Conservation (phyloP, 345 rosid genomes). For the Clarkia xantiana region DNA sequence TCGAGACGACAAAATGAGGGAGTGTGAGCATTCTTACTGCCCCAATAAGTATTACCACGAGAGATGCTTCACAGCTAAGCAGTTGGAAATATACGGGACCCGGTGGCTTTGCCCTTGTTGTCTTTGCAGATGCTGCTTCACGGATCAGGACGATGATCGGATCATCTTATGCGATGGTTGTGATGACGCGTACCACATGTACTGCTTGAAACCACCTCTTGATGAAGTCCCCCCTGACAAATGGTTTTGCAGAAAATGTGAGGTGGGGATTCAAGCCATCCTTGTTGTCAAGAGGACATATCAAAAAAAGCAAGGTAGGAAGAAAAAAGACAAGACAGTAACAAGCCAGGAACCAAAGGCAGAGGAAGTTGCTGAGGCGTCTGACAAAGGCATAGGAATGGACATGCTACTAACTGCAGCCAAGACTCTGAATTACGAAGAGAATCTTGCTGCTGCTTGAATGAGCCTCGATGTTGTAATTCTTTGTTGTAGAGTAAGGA, state of each 20-base stretch:
- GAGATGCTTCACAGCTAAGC: constrained; percentile 62
- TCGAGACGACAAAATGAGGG: constrained; percentile 31
- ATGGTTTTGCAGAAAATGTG: constrained; percentile 79
- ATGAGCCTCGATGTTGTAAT: constrained; percentile 9
- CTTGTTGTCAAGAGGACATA: constrained; percentile 31
- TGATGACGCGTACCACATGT: constrained; percentile 80
- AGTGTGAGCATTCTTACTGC: constrained; percentile 54
- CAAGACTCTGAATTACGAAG: constrained; percentile 38
- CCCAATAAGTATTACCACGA: constrained; percentile 52
- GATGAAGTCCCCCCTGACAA: constrained; percentile 40
- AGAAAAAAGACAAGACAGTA: constrained; percentile 7
- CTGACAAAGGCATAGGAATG: constrained; percentile 39
- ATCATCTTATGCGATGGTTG: constrained; percentile 83
- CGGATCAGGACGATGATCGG: constrained; percentile 65
- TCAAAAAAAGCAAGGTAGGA: constrained; percentile 19
- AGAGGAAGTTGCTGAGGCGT: constrained; percentile 14
- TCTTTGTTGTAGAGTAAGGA: no score
- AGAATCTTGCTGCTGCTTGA: constrained; percentile 22
- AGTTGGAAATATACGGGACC: constrained; percentile 40
- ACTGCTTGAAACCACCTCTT: constrained; percentile 66
- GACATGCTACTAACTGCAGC: constrained; percentile 78
- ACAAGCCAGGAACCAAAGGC: constrained; percentile 5
- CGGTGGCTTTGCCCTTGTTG: constrained; percentile 94
- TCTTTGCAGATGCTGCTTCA: constrained; percentile 60
- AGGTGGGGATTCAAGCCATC: constrained; percentile 34